These are phyloP conservation scores for grape (Vitis vinifera) DNA, from an alignment of 164 flowering plant genomes.

Conservation along the genomic window ASM3070453v1 NC_081808.1:8897501-8898000, in stretches of 20 bases:
- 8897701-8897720: too few species aligned
- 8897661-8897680: too few species aligned
- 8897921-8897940: not conserved
- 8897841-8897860: constrained; percentile 73
- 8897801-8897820: constrained; percentile 83
- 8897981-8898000: constrained; percentile 66
- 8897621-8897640: too few species aligned
- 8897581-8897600: too few species aligned
- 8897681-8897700: too few species aligned
- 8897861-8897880: constrained; percentile 63
- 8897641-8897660: too few species aligned
- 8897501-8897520: constrained; percentile 73
- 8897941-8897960: constrained; percentile 43
- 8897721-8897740: not conserved
- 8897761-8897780: constrained; percentile 71
- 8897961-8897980: constrained; percentile 72
- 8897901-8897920: not conserved
- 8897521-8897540: constrained; percentile 36
- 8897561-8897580: too few species aligned
- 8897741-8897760: not conserved
- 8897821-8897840: constrained; percentile 96
- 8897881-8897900: constrained; percentile 30
- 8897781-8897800: constrained; percentile 86
- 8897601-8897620: too few species aligned
- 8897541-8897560: too few species aligned